phyloP scores from a whole-genome alignment of 2,329 filamentous ascomycete genomes.

The Xylaria sp. region DNA sequence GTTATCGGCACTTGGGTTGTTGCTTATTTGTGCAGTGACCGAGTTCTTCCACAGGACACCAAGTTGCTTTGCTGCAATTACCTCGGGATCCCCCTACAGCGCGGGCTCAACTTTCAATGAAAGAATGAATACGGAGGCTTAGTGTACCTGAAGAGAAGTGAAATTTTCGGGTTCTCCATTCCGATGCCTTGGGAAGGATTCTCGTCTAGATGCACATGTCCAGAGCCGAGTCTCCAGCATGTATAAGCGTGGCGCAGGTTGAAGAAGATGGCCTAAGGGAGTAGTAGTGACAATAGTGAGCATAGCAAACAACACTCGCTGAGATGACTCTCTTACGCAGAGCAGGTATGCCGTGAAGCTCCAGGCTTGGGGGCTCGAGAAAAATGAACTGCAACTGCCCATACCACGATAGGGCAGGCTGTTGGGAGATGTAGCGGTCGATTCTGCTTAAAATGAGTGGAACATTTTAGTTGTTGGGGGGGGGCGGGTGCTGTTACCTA shows the following conservation, averaged over 20 bases:
- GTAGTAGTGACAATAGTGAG: too few species aligned
- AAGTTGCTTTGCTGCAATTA: too few species aligned
- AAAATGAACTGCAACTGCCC: neutral
- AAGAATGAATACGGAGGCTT: neutral
- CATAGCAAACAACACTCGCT: neutral
- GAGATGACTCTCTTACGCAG: constrained; percentile 3
- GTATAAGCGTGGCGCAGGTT: neutral
- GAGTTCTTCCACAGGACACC: too few species aligned
- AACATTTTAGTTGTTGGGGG: too few species aligned
- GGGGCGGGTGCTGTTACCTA: too few species aligned
- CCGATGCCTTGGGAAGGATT: constrained; percentile 7
- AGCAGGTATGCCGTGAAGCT: neutral
- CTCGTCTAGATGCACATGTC: constrained; percentile 5
- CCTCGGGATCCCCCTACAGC: too few species aligned
- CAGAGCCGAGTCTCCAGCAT: neutral
- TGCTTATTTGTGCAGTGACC: too few species aligned
- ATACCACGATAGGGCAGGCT: too few species aligned
- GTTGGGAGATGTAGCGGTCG: too few species aligned
- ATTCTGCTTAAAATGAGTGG: too few species aligned
- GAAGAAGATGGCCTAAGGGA: neutral
- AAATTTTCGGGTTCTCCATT: neutral
- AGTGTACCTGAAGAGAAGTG: neutral
- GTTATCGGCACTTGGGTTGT: neutral
- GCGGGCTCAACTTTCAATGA: too few species aligned
- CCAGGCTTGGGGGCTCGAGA: neutral